Conservation (phyloP, 306 rosid genomes). For the Cotoneaster glaucophyllus region DNA sequence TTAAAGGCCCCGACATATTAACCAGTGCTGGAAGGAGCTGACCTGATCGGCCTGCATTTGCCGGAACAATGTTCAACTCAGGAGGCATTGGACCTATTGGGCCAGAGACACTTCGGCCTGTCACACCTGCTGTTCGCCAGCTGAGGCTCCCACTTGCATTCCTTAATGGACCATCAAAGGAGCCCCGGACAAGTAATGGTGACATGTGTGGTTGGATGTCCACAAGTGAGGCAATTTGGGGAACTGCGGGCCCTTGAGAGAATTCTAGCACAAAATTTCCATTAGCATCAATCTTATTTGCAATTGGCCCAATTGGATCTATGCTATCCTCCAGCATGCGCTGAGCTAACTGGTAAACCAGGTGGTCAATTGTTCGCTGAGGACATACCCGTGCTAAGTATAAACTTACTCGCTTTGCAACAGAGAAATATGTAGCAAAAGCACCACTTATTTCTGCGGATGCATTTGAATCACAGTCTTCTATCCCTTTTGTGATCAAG, state of each 20-base stretch:
- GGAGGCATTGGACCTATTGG: constrained; percentile 98
- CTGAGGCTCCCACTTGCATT: constrained; percentile 97
- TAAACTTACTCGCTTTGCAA: constrained; percentile 92
- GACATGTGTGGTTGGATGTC: constrained; percentile 99
- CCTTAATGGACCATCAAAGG: constrained; percentile 96
- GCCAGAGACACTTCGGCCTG: constrained; percentile 95
- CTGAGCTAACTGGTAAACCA: constrained; percentile 93
- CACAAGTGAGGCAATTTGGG: constrained; percentile 78
- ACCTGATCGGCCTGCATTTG: constrained; percentile 81
- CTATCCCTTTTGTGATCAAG: constrained; percentile 97
- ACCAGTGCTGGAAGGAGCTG: constrained; percentile 92
- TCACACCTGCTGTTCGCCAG: constrained; percentile 96
- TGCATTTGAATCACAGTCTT: constrained; percentile 98
- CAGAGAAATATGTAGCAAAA: constrained; percentile 96
- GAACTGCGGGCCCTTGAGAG: constrained; percentile 90
- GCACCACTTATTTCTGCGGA: constrained; percentile 99
- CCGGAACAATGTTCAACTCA: constrained; percentile 82
- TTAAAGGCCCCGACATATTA: constrained; percentile 97
- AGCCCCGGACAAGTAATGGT: constrained; percentile 96
- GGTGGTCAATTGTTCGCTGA: constrained; percentile 96
- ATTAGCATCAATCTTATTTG: constrained; percentile 64
- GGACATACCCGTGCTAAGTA: constrained; percentile 97
- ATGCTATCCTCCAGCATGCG: constrained; percentile 91
- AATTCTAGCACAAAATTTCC: constrained; percentile 88
- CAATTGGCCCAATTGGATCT: constrained; percentile 55